Evolutionary conservation across 129 eudicot species (phyloP).

Genomic region (Cynara cardunculus): DNA sequence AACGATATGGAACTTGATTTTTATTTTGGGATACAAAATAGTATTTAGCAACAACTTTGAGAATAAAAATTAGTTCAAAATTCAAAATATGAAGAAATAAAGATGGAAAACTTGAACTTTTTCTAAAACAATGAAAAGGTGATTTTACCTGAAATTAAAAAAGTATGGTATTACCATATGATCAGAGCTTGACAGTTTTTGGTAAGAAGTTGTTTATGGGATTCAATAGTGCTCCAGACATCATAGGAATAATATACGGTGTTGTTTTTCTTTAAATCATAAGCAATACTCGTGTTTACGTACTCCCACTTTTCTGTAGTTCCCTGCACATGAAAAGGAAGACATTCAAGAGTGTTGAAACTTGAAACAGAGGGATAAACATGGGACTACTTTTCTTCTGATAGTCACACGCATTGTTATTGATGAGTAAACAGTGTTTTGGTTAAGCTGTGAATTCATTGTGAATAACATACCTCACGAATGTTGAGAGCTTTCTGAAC

Average conservation of each 20-base stretch:
- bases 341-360: neutral
- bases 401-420: neutral
- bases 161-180: neutral
- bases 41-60: neutral
- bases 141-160: neutral
- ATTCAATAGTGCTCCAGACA: neutral
- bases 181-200: conserved; percentile 17
- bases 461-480: conserved; percentile 25
- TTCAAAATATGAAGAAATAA: neutral
- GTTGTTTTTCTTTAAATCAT: conserved; percentile 7
- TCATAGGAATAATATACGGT: conserved; percentile 11
- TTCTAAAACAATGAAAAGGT: neutral
- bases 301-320: neutral
- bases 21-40: neutral
- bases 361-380: neutral
- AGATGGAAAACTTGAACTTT: neutral
- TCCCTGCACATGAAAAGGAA: conserved; percentile 11
- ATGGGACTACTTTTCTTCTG: neutral
- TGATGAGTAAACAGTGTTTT: neutral
- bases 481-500: conserved; percentile 30
- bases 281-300: neutral
- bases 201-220: conserved; percentile 18
- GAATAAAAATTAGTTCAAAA: neutral
- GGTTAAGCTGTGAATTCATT: neutral
- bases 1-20: neutral